Evolutionary conservation across 805 yeast genomes (phyloP).

Genomic region (Candida odintsovae): DNA sequence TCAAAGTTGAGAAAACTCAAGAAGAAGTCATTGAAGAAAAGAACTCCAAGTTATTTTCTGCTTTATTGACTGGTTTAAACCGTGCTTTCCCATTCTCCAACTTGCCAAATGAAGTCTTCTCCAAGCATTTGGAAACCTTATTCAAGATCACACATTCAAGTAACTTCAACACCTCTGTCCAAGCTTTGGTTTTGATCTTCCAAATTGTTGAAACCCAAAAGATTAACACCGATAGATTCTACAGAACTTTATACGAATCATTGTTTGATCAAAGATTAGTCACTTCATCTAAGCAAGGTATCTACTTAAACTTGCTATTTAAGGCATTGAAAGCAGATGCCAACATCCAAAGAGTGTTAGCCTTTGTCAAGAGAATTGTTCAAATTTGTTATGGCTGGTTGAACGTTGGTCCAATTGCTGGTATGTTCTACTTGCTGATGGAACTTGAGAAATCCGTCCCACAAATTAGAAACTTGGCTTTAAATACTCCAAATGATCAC

Average conservation of each 20-base stretch:
- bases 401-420: slow-evolving; percentile 81
- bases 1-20: slow-evolving; percentile 58
- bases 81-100: slow-evolving; percentile 92
- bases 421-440: slow-evolving; percentile 69
- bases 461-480: slow-evolving; percentile 56
- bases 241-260: slow-evolving; percentile 84
- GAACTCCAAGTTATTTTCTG: slow-evolving; percentile 79
- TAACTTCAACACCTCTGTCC: slow-evolving; percentile 90
- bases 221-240: slow-evolving; percentile 62
- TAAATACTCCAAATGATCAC: slow-evolving; percentile 47
- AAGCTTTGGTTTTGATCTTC: slow-evolving; percentile 80
- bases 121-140: slow-evolving; percentile 73
- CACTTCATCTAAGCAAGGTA: slow-evolving; percentile 87
- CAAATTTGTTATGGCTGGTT: slow-evolving; percentile 85
- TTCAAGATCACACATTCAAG: slow-evolving; percentile 90
- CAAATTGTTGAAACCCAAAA: slow-evolving; percentile 66
- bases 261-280: slow-evolving; percentile 78
- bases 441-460: slow-evolving; percentile 64
- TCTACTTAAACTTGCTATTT: slow-evolving; percentile 80
- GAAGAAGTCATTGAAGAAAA: slow-evolving; percentile 69
- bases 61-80: slow-evolving; percentile 88
- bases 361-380: slow-evolving; percentile 85
- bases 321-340: slow-evolving; percentile 74
- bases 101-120: slow-evolving; percentile 63
- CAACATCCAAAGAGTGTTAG: slow-evolving; percentile 58